Base-by-base conservation (phyloP, 2,329 filamentous ascomycete species). In the Hypoxylon sp. region DNA sequence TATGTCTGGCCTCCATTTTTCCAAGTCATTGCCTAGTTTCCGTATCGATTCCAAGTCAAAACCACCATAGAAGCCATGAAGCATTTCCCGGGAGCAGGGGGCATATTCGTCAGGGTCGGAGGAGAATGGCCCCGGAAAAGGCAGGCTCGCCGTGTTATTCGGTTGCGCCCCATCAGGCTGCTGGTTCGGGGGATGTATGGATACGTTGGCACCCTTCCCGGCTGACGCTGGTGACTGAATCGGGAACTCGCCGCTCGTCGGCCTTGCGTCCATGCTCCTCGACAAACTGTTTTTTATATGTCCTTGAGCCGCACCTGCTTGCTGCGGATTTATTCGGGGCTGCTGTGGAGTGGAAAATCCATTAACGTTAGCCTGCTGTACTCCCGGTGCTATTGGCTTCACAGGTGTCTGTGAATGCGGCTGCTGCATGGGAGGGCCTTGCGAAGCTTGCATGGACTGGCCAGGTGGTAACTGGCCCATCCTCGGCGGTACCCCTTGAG, bases 1-100 rank as follows among this genome's bases (percentile, higher is more conserved):
- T 37, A 93, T 84, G 59, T 91, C 90, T 0, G 94, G 93, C 72
- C 89, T 91, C 71, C 88, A 82, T 46, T 84, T 83, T 51, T 88
- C 81, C 37, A 97, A 83, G 48, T 92, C 87, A 32, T 85, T 82
- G 4, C 90, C 89, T 51, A 93, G 76, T 51, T 86, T 85, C 56
- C 82, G 83, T 20, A 92, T 81, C 4, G 89, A 85, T 37, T 87
- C 81, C 11, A 94, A 80, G 61, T 91, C 86, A 61, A 94, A 84
- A 0, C 93, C 92, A 7, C 93, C 93, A 76, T 89, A 89, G 1
- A 85, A 84, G 43, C 84, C 83, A 37, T 86, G 69, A 26, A 58
- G 62, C 41, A 73, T 64, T 51, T 84, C 79, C 7, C 86, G 81
- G 8, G 82, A 81, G 69, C 83, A 85, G 0, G 87, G 86, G 32